Evolutionary conservation across 2,329 filamentous ascomycete species (phyloP).

Genomic region (Aspergillus viridinutans): DNA sequence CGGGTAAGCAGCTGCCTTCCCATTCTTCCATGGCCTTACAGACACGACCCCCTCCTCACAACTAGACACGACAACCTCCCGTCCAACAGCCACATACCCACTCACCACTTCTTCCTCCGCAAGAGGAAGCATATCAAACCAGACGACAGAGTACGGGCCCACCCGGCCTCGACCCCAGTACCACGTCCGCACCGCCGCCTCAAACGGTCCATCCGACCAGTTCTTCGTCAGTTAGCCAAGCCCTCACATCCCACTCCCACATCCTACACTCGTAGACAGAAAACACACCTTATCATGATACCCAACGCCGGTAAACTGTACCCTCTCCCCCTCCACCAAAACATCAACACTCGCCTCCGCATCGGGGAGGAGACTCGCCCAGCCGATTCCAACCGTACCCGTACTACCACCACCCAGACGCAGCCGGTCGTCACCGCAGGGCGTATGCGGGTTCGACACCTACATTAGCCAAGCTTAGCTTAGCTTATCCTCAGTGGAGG

Average conservation of each 20-base stretch:
- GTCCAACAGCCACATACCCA: slow-evolving; percentile 30
- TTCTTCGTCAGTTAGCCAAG: slow-evolving; percentile 28
- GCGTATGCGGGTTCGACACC: slow-evolving; percentile 1
- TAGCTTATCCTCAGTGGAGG: neutral
- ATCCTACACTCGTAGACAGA: neutral
- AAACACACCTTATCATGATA: slow-evolving; percentile 45
- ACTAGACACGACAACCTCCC: slow-evolving; percentile 20
- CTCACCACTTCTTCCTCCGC: slow-evolving; percentile 23
- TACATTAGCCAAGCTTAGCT: neutral
- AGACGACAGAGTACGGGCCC: slow-evolving; percentile 43
- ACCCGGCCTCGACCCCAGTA: slow-evolving; percentile 46
- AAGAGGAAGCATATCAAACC: slow-evolving; percentile 35
- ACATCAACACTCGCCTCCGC: slow-evolving; percentile 29
- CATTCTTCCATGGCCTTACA: slow-evolving; percentile 10
- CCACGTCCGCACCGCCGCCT: slow-evolving; percentile 28
- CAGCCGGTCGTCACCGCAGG: slow-evolving; percentile 2
- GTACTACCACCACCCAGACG: neutral
- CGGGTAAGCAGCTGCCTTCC: neutral
- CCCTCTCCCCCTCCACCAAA: slow-evolving; percentile 22
- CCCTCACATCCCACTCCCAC: no score
- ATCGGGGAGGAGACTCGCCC: slow-evolving; percentile 37
- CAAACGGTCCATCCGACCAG: slow-evolving; percentile 40
- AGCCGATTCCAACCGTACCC: slow-evolving; percentile 23
- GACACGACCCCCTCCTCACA: slow-evolving; percentile 15
- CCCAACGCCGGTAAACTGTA: slow-evolving; percentile 36